Evolutionary conservation across 257 asterid species (phyloP).

Genomic region (Orobanche coerulescens): DNA sequence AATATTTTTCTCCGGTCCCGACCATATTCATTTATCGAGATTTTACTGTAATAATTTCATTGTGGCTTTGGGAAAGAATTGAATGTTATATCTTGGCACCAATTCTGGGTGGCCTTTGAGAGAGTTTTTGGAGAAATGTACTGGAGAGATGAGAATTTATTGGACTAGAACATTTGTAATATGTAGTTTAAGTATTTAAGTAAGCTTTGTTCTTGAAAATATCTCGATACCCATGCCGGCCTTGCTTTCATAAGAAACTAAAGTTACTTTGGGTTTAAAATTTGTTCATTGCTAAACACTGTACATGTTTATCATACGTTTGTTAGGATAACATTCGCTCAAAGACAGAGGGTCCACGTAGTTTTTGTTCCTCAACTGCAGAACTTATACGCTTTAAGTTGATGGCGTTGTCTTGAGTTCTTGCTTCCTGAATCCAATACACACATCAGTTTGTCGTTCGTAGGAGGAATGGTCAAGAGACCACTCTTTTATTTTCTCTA

Average conservation of each 20-base stretch:
- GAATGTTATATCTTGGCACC: background rate
- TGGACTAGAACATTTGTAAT: background rate
- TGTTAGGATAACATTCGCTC: background rate
- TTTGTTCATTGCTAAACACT: background rate
- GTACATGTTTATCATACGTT: too few species aligned
- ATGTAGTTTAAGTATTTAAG: background rate
- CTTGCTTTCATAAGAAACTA: background rate
- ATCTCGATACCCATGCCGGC: background rate
- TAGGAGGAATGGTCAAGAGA: too few species aligned
- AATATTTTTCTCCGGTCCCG: too few species aligned
- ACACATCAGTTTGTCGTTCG: too few species aligned
- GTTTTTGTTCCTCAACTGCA: background rate
- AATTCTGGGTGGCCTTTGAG: too few species aligned
- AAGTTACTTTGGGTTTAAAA: background rate
- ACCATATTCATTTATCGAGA: too few species aligned
- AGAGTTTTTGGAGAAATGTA: background rate
- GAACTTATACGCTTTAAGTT: background rate
- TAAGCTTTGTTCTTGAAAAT: constrained; percentile 11
- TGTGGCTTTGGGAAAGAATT: background rate
- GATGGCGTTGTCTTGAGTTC: constrained; percentile 4
- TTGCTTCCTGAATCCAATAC: background rate
- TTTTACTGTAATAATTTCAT: too few species aligned
- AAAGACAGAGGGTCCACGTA: background rate
- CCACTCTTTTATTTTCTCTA: too few species aligned
- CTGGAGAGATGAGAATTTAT: background rate